Conservation (phyloP, 2,329 filamentous ascomycete genomes). For the Colletotrichum simmondsii region DNA sequence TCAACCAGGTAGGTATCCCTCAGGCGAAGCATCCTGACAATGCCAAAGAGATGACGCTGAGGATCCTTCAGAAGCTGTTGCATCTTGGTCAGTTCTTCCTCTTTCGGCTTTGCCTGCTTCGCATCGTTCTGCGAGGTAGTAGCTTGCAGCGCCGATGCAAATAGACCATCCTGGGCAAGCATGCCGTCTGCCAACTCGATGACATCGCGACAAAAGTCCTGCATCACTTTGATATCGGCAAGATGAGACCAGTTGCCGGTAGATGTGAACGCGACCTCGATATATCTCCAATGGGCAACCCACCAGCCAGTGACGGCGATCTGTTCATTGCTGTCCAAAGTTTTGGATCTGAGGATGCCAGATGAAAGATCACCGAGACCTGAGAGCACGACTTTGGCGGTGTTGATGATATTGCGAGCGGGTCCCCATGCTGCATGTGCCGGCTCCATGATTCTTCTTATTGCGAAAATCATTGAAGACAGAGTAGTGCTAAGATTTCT, state of each 20-base stretch:
- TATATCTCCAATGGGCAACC: slow-evolving; percentile 83
- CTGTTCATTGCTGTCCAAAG: slow-evolving; percentile 70
- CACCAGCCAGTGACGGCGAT: slow-evolving; percentile 81
- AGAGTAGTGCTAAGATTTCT: slow-evolving; percentile 55
- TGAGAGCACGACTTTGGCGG: slow-evolving; percentile 66
- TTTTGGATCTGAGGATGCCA: slow-evolving; percentile 65
- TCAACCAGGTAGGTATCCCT: slow-evolving; percentile 87
- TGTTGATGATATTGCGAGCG: slow-evolving; percentile 67
- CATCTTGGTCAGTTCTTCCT: slow-evolving; percentile 50
- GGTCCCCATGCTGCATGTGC: slow-evolving; percentile 64
- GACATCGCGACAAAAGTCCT: slow-evolving; percentile 91
- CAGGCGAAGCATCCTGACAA: slow-evolving; percentile 90
- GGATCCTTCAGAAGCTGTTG: slow-evolving; percentile 71
- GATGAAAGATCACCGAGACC: slow-evolving; percentile 66
- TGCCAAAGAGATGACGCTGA: slow-evolving; percentile 70
- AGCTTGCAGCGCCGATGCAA: slow-evolving; percentile 73
- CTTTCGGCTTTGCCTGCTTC: slow-evolving; percentile 38
- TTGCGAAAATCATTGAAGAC: slow-evolving; percentile 53
- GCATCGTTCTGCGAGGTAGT: not conserved
- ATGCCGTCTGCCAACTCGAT: slow-evolving; percentile 93
- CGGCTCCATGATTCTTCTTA: slow-evolving; percentile 45
- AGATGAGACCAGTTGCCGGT: slow-evolving; percentile 86
- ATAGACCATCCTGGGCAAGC: slow-evolving; percentile 85
- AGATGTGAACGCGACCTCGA: slow-evolving; percentile 81
- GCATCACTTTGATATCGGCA: slow-evolving; percentile 82